Conservation (phyloP, 2,329 filamentous ascomycete species). For the Trichoderma sp. region DNA sequence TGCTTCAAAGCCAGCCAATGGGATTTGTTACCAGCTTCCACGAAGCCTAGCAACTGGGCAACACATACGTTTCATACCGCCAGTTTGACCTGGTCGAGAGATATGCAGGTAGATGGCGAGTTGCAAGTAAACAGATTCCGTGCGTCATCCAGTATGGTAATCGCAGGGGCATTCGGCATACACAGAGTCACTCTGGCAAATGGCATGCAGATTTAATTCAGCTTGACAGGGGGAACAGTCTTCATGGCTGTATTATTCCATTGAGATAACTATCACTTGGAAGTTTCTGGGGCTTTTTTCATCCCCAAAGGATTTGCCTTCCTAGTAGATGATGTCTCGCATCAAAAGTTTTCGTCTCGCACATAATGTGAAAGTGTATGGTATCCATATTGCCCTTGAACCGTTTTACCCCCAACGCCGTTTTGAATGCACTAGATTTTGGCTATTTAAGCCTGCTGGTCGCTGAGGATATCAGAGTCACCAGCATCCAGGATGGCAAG, state of each 20-base stretch:
- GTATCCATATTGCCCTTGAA: constrained; percentile 37
- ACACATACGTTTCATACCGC: not conserved
- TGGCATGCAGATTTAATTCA: not conserved
- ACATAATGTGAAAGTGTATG: constrained; percentile 30
- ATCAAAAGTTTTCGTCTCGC: constrained; percentile 31
- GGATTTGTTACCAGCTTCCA: not conserved
- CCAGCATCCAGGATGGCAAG: constrained; percentile 97
- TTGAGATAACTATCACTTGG: constrained; percentile 29
- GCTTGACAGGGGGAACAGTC: constrained; percentile 31
- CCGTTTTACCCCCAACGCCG: constrained; percentile 46
- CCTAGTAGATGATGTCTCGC: constrained; percentile 26
- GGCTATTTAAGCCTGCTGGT: constrained; percentile 60
- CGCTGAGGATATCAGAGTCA: constrained; percentile 95
- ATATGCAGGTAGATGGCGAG: no score
- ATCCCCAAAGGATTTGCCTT: constrained; percentile 20
- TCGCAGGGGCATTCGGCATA: not conserved
- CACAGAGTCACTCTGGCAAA: not conserved
- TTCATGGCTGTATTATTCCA: constrained; percentile 39
- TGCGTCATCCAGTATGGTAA: not conserved
- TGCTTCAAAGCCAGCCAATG: not conserved
- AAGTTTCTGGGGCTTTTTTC: not conserved
- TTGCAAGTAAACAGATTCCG: not conserved
- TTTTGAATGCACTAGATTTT: constrained; percentile 30
- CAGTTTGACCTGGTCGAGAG: not conserved
- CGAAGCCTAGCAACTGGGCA: not conserved